Conservation (phyloP, 1,284 basidiomycete genomes). For the Flammula alnicola region DNA sequence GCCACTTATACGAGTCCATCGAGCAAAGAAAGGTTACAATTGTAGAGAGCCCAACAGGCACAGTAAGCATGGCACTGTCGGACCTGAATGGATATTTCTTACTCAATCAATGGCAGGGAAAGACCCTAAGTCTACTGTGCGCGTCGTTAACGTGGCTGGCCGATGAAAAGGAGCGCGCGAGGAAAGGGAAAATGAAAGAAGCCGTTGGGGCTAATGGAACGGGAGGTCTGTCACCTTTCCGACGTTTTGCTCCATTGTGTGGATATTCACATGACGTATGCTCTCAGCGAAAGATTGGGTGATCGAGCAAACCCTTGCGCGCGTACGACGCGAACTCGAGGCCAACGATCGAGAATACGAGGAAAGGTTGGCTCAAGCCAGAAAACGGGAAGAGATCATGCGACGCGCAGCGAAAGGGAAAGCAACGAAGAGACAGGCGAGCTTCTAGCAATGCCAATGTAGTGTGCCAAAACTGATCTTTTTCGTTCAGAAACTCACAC, state of each 20-base stretch:
- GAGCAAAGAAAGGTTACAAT: constrained; percentile 80
- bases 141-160: constrained; percentile 81
- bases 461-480: constrained; percentile 9
- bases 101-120: constrained; percentile 58
- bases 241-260: not conserved
- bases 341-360: constrained; percentile 67
- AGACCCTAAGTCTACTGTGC: constrained; percentile 85
- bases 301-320: constrained; percentile 73
- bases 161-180: constrained; percentile 71
- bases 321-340: constrained; percentile 66
- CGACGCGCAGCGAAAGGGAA: constrained; percentile 58
- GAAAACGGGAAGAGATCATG: constrained; percentile 65
- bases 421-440: constrained; percentile 63
- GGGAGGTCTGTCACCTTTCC: constrained; percentile 20
- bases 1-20: constrained; percentile 81
- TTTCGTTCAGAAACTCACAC: constrained; percentile 17
- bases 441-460: constrained; percentile 24
- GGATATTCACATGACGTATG: not conserved
- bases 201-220: constrained; percentile 42
- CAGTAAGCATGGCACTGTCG: constrained; percentile 46
- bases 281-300: constrained; percentile 78
- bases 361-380: constrained; percentile 61
- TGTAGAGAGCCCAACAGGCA: constrained; percentile 87
- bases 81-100: not conserved
- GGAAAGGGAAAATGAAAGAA: constrained; percentile 59